phyloP scores from a whole-genome alignment of 2,329 filamentous ascomycete species.

The Aureobasidium vineae region DNA sequence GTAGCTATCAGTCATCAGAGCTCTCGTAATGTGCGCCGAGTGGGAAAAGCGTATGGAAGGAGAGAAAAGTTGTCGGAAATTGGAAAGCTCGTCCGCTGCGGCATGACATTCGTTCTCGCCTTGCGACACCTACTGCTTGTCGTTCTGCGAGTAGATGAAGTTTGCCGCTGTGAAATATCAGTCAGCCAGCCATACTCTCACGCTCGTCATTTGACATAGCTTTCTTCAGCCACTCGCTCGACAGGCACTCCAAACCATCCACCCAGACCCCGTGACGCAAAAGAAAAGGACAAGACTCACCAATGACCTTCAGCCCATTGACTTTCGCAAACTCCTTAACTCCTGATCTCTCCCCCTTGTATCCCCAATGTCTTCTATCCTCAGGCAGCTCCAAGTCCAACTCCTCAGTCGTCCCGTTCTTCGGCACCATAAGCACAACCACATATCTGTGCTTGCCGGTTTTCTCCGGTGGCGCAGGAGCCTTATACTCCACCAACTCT shows the following conservation, averaged over 20 bases:
- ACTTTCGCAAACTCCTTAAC: slow-evolving; percentile 52
- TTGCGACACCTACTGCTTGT: slow-evolving; percentile 44
- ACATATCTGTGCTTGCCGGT: slow-evolving; percentile 60
- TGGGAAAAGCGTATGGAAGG: neutral
- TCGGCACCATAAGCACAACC: slow-evolving; percentile 51
- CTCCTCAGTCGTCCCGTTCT: slow-evolving; percentile 45
- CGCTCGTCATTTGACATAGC: neutral
- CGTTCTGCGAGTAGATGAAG: slow-evolving; percentile 50
- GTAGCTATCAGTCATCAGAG: too few species aligned
- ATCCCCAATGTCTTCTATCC: slow-evolving; percentile 57
- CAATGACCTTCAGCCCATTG: slow-evolving; percentile 51
- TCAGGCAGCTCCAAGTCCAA: slow-evolving; percentile 48
- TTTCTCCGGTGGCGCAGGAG: slow-evolving; percentile 55
- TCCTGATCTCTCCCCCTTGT: slow-evolving; percentile 50
- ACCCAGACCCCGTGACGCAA: neutral
- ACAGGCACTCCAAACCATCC: neutral
- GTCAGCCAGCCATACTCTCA: neutral
- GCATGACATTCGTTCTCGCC: too few species aligned
- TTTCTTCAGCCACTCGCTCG: too few species aligned
- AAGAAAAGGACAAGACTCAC: slow-evolving; percentile 32
- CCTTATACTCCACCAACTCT: slow-evolving; percentile 52
- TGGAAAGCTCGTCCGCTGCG: too few species aligned
- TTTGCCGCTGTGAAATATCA: slow-evolving; percentile 39
- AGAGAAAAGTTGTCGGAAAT: neutral
- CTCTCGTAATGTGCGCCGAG: too few species aligned